Conservation (phyloP, 1,139 yeast species). For the Yamadazyma buinensis region DNA sequence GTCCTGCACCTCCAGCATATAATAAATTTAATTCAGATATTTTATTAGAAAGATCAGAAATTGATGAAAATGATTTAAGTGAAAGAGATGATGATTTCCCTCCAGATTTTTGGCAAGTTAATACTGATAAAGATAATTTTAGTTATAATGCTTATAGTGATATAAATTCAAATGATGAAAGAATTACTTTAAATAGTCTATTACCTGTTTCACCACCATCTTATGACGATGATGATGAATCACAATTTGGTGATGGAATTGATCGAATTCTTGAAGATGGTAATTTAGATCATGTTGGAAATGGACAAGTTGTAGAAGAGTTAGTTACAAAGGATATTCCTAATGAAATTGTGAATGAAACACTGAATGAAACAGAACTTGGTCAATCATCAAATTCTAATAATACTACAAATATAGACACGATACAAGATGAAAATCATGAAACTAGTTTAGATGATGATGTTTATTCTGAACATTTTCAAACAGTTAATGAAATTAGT, state of each 20-base stretch:
- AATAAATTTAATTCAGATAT: constrained; percentile 53
- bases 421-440: not conserved
- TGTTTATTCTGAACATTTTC: constrained; percentile 2
- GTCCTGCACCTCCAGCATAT: constrained; percentile 63
- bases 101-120: constrained; percentile 50
- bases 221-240: constrained; percentile 18
- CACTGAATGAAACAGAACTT: not conserved
- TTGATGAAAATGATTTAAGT: constrained; percentile 46
- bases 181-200: constrained; percentile 40
- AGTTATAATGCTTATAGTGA: constrained; percentile 42
- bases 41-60: constrained; percentile 50
- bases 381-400: no score
- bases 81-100: constrained; percentile 51
- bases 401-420: not conserved
- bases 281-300: not conserved
- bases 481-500: constrained; percentile 3
- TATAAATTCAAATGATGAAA: constrained; percentile 30
- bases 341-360: not conserved
- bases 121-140: constrained; percentile 28
- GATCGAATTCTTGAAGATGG: not conserved
- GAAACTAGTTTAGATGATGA: not conserved
- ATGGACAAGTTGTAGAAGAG: no score
- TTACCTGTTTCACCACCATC: constrained; percentile 36
- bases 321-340: not conserved
- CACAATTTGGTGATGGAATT: not conserved